These are phyloP conservation scores for Paecilomyces sp. DNA, from an alignment of 2,329 filamentous ascomycete species.

Conservation along the genomic window DNA sequence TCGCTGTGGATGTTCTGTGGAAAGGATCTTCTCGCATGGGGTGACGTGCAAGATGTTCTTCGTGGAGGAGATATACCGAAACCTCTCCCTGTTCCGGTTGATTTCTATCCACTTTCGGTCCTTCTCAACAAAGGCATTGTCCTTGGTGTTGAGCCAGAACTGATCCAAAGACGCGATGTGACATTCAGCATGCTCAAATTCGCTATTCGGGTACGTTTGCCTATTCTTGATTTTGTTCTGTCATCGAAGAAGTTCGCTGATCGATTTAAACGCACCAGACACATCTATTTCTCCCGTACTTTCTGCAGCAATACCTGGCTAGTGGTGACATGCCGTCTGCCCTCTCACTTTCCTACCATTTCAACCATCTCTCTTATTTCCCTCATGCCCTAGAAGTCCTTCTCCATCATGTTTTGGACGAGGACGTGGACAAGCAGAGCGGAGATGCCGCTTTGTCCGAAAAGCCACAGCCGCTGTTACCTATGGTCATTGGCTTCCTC, in stretches of 20 bases:
- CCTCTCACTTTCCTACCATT: constrained; percentile 73
- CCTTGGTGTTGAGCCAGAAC: constrained; percentile 82
- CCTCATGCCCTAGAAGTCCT: constrained; percentile 87
- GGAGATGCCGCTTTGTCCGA: constrained; percentile 17
- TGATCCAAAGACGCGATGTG: constrained; percentile 87
- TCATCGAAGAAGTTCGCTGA: constrained; percentile 6
- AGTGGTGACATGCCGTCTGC: constrained; percentile 74
- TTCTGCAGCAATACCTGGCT: constrained; percentile 71
- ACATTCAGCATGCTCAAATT: constrained; percentile 87
- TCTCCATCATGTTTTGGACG: constrained; percentile 86
- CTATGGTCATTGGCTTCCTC: constrained; percentile 53
- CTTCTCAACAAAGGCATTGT: constrained; percentile 84
- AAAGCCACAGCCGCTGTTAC: constrained; percentile 30
- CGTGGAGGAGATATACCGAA: constrained; percentile 66
- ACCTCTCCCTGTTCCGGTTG: constrained; percentile 71
- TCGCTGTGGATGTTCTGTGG: constrained; percentile 96
- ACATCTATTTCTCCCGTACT: constrained; percentile 83
- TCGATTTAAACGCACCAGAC: constrained; percentile 54
- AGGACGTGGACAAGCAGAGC: constrained; percentile 68
- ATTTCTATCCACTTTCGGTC: constrained; percentile 90
- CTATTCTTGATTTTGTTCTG: background rate
- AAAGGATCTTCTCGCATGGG: constrained; percentile 77
- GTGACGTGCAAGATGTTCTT: constrained; percentile 78
- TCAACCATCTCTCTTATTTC: constrained; percentile 83
- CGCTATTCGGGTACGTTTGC: constrained; percentile 66